A percentile compares a stretch with the other conserved stretches of the same genome.
These are phyloP conservation scores for Clonostachys sp. DNA, from an alignment of 2,329 filamentous ascomycete genomes.

Conservation along the genomic window DNA sequence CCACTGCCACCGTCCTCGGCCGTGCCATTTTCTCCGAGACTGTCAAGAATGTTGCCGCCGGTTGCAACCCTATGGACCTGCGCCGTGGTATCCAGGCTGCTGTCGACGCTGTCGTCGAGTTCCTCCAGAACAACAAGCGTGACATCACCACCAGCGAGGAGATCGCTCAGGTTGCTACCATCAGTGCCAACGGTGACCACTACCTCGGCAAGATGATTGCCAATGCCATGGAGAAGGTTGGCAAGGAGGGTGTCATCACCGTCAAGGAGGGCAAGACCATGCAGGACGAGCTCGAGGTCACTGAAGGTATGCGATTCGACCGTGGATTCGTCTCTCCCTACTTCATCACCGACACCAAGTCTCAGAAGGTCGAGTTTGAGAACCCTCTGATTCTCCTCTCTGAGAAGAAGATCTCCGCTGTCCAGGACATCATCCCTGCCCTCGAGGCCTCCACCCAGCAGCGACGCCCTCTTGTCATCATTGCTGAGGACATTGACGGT, in stretches of 20 bases:
- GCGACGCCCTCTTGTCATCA: slow-evolving; percentile 94
- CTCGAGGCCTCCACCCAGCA: slow-evolving; percentile 95
- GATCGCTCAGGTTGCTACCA: slow-evolving; percentile 97
- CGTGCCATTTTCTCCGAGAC: slow-evolving; percentile 99
- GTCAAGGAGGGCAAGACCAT: slow-evolving; percentile 99
- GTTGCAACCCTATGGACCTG: slow-evolving; percentile 99
- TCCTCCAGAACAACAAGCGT: slow-evolving; percentile 90
- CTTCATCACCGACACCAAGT: slow-evolving; percentile 99
- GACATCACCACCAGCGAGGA: slow-evolving; percentile 97
- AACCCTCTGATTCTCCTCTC: slow-evolving; percentile 98
- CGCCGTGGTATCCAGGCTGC: slow-evolving; percentile 95
- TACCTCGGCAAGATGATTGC: slow-evolving; percentile 96
- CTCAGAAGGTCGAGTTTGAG: slow-evolving; percentile 99
- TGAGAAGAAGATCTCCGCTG: slow-evolving; percentile 99
- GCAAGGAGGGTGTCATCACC: slow-evolving; percentile 99
- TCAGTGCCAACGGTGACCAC: slow-evolving; percentile 93
- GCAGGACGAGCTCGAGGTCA: slow-evolving; percentile 95
- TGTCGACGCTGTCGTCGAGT: slow-evolving; percentile 91
- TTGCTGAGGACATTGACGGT: slow-evolving; percentile 98
- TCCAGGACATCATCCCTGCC: slow-evolving; percentile 97
- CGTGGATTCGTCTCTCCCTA: slow-evolving; percentile 97
- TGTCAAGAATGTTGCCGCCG: slow-evolving; percentile 98
- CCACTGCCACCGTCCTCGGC: slow-evolving; percentile 93
- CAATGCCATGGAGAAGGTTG: slow-evolving; percentile 99
- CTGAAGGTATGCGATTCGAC: slow-evolving; percentile 99